phyloP scores from a whole-genome alignment of 257 asterid species.

The Prunella vulgaris region DNA sequence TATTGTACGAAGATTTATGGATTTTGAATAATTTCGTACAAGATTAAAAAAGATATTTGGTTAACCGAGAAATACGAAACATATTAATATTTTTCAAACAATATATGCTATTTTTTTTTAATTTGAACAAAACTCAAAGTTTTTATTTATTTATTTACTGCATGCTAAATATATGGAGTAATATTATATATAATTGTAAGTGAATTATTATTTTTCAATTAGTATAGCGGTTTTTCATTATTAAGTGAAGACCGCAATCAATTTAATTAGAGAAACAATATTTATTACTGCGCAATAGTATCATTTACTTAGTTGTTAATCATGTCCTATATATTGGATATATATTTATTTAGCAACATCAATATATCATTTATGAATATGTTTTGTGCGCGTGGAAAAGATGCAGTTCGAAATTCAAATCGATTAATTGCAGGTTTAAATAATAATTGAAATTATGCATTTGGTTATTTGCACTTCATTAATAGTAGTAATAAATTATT shows the following conservation, averaged over 20 bases:
- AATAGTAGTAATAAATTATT: background rate
- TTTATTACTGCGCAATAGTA: background rate
- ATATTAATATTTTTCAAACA: background rate
- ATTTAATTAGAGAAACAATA: background rate
- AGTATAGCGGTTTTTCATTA: background rate
- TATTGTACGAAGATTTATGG: no score
- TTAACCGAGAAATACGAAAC: no score
- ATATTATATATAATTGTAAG: background rate
- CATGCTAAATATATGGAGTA: background rate
- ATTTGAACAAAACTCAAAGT: no score
- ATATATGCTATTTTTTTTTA: no score
- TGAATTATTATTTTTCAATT: no score
- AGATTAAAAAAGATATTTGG: no score
- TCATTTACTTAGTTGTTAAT: background rate
- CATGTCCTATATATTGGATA: background rate
- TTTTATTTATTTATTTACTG: background rate
- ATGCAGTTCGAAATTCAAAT: background rate
- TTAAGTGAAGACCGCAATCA: background rate
- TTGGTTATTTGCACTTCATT: background rate
- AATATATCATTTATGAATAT: slow-evolving; percentile 17
- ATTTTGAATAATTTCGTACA: no score
- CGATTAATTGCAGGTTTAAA: background rate
- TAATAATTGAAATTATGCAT: background rate
- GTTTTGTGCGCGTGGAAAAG: background rate
- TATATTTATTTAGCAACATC: background rate